These are phyloP conservation scores for Hygrophila difformis DNA, from an alignment of 257 asterid genomes.

Conservation along the genomic window DNA sequence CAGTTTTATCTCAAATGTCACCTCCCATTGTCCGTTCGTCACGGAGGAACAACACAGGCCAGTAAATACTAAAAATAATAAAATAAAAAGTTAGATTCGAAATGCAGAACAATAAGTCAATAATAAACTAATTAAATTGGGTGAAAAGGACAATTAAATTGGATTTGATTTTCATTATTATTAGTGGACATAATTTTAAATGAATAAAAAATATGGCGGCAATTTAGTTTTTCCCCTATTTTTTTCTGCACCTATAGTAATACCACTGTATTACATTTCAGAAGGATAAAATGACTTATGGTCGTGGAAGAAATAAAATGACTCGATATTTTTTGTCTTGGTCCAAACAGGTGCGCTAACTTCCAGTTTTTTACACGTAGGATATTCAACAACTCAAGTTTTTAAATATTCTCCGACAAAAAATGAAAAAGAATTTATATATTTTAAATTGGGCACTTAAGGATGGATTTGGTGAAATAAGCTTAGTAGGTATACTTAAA, in stretches of 20 bases:
- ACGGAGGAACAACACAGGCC: constrained; percentile 1
- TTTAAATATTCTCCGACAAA: too few species aligned
- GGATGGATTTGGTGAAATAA: too few species aligned
- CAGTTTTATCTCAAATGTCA: constrained; percentile 1
- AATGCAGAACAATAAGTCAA: neutral
- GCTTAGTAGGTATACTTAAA: too few species aligned
- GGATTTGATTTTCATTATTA: neutral
- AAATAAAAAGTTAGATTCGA: neutral
- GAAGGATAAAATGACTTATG: too few species aligned
- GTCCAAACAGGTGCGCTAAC: constrained; percentile 8
- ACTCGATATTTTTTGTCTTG: too few species aligned
- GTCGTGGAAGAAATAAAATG: too few species aligned
- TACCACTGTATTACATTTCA: too few species aligned
- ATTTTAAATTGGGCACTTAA: too few species aligned
- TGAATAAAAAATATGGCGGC: too few species aligned
- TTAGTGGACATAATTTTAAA: neutral
- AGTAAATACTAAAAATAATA: neutral
- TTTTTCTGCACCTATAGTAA: too few species aligned
- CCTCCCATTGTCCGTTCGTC: constrained; percentile 3
- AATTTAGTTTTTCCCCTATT: neutral
- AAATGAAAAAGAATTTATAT: too few species aligned
- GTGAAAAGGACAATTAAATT: constrained; percentile 6
- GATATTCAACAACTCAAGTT: neutral
- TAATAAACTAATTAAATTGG: neutral
- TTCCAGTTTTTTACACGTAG: constrained; percentile 13